Evolutionary conservation across 768 basidiomycete species (phyloP).

Genomic region (Suillus variegatus): DNA sequence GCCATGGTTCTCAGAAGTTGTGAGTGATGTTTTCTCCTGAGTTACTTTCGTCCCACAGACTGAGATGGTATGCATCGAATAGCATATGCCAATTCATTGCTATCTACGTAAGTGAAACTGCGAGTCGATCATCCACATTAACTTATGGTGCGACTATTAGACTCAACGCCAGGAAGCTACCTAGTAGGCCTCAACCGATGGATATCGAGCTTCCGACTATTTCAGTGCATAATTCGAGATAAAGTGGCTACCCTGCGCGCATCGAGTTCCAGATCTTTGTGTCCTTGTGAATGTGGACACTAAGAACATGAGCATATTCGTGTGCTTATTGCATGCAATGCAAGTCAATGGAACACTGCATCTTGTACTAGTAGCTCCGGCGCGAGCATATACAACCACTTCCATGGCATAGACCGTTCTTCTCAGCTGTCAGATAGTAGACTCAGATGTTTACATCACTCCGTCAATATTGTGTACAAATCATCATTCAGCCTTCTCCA

Average conservation of each 20-base stretch:
- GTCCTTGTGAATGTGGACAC: neutral
- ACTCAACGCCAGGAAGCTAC: neutral
- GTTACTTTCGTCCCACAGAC: neutral
- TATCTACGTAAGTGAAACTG: neutral
- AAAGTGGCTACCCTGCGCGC: neutral
- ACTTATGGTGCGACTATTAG: neutral
- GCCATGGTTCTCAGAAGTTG: neutral
- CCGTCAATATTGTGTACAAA: neutral
- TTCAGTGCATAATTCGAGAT: neutral
- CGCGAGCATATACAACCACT: neutral
- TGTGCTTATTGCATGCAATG: neutral
- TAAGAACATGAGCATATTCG: neutral
- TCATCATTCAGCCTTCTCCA: neutral
- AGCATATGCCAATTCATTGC: constrained; percentile 4
- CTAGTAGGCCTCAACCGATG: neutral
- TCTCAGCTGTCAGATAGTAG: neutral
- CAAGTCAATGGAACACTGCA: neutral
- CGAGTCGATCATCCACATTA: too few relatives aligned
- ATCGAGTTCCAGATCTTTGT: neutral
- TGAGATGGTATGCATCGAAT: neutral
- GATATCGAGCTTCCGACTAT: neutral
- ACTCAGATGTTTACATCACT: neutral
- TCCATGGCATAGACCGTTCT: neutral
- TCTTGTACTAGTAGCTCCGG: neutral
- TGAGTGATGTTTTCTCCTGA: neutral